Percentiles rank a stretch among this genome's conserved stretches.
Evolutionary conservation across 257 asterid species (phyloP).

Genomic region (Ilex asprella): DNA sequence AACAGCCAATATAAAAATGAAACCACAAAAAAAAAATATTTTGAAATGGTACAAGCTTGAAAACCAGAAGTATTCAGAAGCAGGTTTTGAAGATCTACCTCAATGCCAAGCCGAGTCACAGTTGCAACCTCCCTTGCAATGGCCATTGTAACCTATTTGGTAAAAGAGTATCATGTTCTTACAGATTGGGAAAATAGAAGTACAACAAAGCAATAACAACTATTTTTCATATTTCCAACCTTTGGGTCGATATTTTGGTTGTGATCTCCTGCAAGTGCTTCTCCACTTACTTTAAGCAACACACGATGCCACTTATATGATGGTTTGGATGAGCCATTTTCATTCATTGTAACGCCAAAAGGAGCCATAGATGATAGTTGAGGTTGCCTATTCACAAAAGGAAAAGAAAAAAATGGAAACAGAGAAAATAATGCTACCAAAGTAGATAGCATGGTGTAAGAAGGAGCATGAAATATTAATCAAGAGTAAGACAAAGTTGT

Average conservation of each 20-base stretch:
- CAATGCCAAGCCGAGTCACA: constrained; percentile 86
- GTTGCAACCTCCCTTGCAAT: constrained; percentile 97
- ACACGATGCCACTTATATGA: constrained; percentile 86
- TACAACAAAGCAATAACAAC: background rate
- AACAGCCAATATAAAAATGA: background rate
- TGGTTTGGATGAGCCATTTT: constrained; percentile 34
- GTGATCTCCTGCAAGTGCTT: constrained; percentile 98
- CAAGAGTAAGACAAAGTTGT: background rate
- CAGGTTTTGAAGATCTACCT: constrained; percentile 36
- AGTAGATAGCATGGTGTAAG: too few species aligned
- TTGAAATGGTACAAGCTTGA: background rate
- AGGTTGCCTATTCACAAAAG: constrained; percentile 33
- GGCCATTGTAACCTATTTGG: constrained; percentile 72
- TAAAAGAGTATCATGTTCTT: background rate
- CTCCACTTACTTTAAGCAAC: constrained; percentile 97
- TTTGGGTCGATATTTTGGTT: constrained; percentile 87
- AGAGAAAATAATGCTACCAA: background rate
- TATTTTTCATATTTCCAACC: constrained; percentile 41
- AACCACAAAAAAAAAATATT: background rate
- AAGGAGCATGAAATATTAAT: background rate
- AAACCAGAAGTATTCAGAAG: background rate
- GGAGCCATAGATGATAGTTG: constrained; percentile 44
- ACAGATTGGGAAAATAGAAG: background rate
- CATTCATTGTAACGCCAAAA: constrained; percentile 48
- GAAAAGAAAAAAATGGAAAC: background rate